Base-by-base conservation (phyloP, 2,329 filamentous ascomycete species). In the Coleophoma eucalyptorum region DNA sequence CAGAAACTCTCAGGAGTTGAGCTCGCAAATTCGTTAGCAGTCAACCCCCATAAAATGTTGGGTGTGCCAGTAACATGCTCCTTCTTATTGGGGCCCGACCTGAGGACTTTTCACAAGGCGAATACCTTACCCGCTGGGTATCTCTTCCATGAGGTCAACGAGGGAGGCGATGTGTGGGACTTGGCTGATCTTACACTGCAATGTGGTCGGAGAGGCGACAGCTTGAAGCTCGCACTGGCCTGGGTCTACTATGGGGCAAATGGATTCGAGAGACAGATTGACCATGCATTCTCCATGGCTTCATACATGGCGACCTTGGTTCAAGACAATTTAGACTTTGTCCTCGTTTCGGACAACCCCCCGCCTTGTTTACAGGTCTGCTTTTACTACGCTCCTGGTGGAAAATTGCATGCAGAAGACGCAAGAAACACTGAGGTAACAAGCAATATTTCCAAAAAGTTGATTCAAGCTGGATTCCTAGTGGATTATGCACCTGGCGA, bases 41-140 rank as follows among this genome's bases (percentile, higher is more conserved):
- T 96, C 49, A 97, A 96, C 69, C 92, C 94, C 51, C 94, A 99
- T 73, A 97, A 97, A 73, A 97, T 97, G 94, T 80, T 97, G 65
- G 90, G 90, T 52, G 89, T 90, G 3, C 93, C 94, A 0, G 74
- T 95, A 38, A 96, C 92, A 0, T 97, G 92, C 72, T 92, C 87
- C 0, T 97, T 96, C 72, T 79, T 99, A 4, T 78, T 99, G 12
- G 86, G 83, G 0, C 79, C 80, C 2, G 92, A 97, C 65, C 71
- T 95, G 64, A 75, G 78, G 50, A 72, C 86, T 20, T 95, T 97
- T 67, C 87, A 94, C 67, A 74, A 72, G 43, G 91, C 91, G 12
- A 96, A 96, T 71, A 96, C 89, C 3, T 79, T 96, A 2, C 86
- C 86, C 0, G 94, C 93, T 0, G 90, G 88, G 4, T 97, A 97